Base-by-base conservation (phyloP, 305 asterid species). In the Fraxinus floribunda region DNA sequence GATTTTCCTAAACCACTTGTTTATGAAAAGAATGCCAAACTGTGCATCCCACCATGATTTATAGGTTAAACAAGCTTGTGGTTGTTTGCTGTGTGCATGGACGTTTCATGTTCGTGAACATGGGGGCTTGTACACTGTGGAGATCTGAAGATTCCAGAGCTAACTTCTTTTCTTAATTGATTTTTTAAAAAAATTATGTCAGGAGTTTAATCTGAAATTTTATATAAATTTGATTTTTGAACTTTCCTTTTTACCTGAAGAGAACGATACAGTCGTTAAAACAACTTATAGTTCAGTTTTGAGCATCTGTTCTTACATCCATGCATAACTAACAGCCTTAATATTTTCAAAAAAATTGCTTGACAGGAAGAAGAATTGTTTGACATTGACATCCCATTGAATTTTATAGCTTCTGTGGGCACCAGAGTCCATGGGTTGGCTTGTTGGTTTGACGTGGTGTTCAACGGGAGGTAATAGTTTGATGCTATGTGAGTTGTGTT, bases 391-490 rank as follows among this genome's bases (percentile, higher is more conserved):
- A 84, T 96, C 80, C 99, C 98, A 2, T 82, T 94, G 87, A 94
- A 82, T 75, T 96, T 92, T 68, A 81, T 84, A 64, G 89, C 99
- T 75, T 83, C 97, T 20, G 87, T 92, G 79, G 97, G 98, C 83
- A 85, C 98, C 83, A 91, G 98, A 89, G 85, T 96, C 78, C 98
- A 96, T 78, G 99, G 98, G 77, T 81, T 96, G 84, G 99, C 99
- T 22, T 96, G 99, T 89, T 96, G 99, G 99, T 96, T 96, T 81
- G 99, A 96, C 35, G 99, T 39, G 22, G 84, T 96, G 80, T 96
- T 96, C 85, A 86, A 96, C 26, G 98, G 99, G 80, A 96, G 98
- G 99, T 93, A 90, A 85, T 81, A 78, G 30, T 68, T 83, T 49
- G 44, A 73, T 79, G 16, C 79, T 79, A 11, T 77, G 30, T 41